These are phyloP conservation scores for Microsporum ferrugineum DNA, from an alignment of 2,329 filamentous ascomycete species.

Conservation along the genomic window DNA sequence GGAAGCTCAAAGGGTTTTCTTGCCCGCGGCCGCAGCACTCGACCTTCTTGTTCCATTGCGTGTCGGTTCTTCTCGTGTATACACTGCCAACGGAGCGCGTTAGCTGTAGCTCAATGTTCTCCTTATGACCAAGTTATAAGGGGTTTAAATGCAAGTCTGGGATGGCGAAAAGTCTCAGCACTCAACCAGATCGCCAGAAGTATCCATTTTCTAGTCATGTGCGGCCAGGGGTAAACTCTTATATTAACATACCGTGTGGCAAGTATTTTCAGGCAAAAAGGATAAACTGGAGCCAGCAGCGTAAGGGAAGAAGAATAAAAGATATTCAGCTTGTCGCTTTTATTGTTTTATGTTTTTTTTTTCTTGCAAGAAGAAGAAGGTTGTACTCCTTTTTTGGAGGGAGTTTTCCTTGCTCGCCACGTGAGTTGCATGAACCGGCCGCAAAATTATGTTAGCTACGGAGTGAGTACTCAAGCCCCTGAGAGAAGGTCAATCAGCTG, in stretches of 20 bases:
- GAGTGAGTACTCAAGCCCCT: too few species aligned
- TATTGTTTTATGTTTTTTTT: too few species aligned
- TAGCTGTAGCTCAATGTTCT: background rate
- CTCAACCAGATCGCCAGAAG: background rate
- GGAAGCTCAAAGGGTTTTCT: slow-evolving; percentile 13
- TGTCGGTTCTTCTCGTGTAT: background rate
- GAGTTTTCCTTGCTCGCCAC: too few species aligned
- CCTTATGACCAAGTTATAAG: background rate
- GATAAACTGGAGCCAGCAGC: background rate
- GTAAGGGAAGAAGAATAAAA: background rate
- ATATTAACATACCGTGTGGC: too few species aligned
- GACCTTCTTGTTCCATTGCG: slow-evolving; percentile 18
- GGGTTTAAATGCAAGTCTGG: background rate
- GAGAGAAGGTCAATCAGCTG: too few species aligned
- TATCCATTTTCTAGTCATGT: background rate
- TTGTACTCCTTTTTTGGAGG: too few species aligned
- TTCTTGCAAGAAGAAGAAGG: too few species aligned
- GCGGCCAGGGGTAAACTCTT: background rate
- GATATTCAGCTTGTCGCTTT: too few species aligned
- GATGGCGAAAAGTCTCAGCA: background rate
- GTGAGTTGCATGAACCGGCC: too few species aligned
- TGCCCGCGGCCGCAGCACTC: slow-evolving; percentile 10
- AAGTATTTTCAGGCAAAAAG: background rate
- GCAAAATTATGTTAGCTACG: too few species aligned
- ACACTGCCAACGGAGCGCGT: background rate